Evolutionary conservation across 352 stramenopile species (phyloP).

Genomic region (Phytophthora crassamura): DNA sequence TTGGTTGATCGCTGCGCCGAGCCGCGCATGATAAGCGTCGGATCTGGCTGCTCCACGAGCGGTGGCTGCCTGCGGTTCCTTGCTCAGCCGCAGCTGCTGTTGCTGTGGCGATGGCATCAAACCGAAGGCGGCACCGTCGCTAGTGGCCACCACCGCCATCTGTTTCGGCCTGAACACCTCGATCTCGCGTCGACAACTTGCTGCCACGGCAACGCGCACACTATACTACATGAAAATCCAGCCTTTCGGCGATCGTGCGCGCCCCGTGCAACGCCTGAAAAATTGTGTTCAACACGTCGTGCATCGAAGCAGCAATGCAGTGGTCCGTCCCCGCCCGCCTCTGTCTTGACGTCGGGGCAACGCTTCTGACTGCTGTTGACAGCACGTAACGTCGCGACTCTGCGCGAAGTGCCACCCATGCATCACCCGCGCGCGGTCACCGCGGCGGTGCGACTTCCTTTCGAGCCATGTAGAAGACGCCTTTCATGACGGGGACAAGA

Average conservation of each 20-base stretch:
- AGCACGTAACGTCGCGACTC: conserved; percentile 39
- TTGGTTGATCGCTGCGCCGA: conserved; percentile 11
- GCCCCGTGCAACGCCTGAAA: conserved; percentile 18
- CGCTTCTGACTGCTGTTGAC: conserved; percentile 43
- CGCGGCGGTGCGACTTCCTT: not conserved
- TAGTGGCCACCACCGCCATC: not conserved
- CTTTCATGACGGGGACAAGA: no score
- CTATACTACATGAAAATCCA: conserved; percentile 32
- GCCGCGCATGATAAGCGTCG: conserved; percentile 24
- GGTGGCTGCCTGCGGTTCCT: conserved; percentile 8
- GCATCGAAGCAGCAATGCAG: conserved; percentile 2
- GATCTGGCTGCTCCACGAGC: conserved; percentile 24
- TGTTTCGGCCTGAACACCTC: not conserved
- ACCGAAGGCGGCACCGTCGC: not conserved
- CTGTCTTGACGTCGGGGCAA: conserved; percentile 22
- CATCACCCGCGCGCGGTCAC: conserved; percentile 12
- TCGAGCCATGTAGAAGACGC: no score
- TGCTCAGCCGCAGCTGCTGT: conserved; percentile 5
- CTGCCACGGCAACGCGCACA: not conserved
- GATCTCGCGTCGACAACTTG: not conserved
- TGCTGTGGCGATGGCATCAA: not conserved
- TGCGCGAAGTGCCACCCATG: conserved; percentile 19
- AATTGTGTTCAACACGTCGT: conserved; percentile 29
- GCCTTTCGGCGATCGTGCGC: conserved; percentile 34
- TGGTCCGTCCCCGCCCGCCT: conserved; percentile 32